These are phyloP conservation scores for Termitomyces sp. DNA, from an alignment of 768 basidiomycete genomes.

Conservation along the genomic window DNA sequence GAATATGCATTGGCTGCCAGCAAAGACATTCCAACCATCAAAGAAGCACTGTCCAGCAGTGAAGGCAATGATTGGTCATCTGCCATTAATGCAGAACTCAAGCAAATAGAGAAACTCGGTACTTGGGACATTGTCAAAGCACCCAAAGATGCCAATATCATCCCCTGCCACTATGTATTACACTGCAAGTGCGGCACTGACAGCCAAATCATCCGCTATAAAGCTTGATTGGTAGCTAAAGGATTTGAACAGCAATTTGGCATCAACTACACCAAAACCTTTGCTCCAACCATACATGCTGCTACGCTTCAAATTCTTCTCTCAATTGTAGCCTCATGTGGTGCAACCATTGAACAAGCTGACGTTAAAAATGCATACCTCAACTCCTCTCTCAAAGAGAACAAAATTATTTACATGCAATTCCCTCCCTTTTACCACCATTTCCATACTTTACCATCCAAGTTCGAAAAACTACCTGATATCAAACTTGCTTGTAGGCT, in stretches of 20 bases:
- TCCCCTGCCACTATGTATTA: not conserved
- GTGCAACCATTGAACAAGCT: not conserved
- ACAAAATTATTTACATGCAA: no score
- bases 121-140: not conserved
- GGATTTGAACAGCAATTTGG: no score
- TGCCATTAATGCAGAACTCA: not conserved
- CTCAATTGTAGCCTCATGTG: not conserved
- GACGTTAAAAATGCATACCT: no score
- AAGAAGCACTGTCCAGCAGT: not conserved
- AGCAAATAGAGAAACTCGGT: not conserved
- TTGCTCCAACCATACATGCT: not conserved
- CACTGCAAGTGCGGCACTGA: not conserved
- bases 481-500: not conserved
- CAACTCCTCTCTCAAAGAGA: no score
- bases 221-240: no score
- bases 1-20: not conserved
- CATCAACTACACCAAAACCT: no score
- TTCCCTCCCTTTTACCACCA: not conserved
- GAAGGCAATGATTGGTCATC: not conserved
- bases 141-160: not conserved
- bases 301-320: not conserved
- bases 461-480: not conserved
- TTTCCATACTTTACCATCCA: not conserved
- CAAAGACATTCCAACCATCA: not conserved
- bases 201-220: not conserved